phyloP scores from a whole-genome alignment of 352 stramenopile genomes.

The Phytopythium oedochilum region DNA sequence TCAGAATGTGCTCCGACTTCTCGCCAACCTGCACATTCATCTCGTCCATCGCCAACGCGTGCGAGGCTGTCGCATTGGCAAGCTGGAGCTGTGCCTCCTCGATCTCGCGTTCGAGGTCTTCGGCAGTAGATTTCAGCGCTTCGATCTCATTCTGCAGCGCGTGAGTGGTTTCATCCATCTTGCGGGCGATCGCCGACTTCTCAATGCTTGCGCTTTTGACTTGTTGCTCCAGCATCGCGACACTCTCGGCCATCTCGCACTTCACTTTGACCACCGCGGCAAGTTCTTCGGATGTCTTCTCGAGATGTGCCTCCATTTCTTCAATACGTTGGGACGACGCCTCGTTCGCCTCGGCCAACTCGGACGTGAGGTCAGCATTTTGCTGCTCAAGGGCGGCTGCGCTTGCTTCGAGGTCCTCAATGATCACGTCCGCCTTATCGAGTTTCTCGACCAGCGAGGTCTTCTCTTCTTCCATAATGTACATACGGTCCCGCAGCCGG shows the following conservation, averaged over 20 bases:
- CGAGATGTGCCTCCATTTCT: slow-evolving; percentile 24
- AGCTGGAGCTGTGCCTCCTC: slow-evolving; percentile 21
- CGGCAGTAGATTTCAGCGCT: slow-evolving; percentile 8
- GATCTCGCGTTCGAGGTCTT: slow-evolving; percentile 10
- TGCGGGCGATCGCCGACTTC: slow-evolving; percentile 10
- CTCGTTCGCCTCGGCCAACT: slow-evolving; percentile 16
- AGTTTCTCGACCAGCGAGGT: slow-evolving; percentile 29
- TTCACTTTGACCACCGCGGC: slow-evolving; percentile 21
- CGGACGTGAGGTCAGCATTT: slow-evolving; percentile 15
- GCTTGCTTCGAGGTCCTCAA: slow-evolving; percentile 30
- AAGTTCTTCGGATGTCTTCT: slow-evolving; percentile 33
- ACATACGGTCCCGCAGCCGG: slow-evolving; percentile 34
- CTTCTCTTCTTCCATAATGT: slow-evolving; percentile 45
- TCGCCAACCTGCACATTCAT: slow-evolving; percentile 4
- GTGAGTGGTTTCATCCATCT: slow-evolving; percentile 3
- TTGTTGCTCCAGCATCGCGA: slow-evolving; percentile 8
- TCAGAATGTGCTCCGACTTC: background rate
- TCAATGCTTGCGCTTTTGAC: slow-evolving; percentile 10
- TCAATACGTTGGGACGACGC: slow-evolving; percentile 18
- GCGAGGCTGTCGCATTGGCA: background rate
- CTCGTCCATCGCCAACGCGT: slow-evolving; percentile 24
- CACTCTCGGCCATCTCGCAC: slow-evolving; percentile 10
- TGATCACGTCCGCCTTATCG: slow-evolving; percentile 25
- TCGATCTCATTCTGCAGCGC: slow-evolving; percentile 12
- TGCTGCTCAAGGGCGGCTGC: slow-evolving; percentile 27